Evolutionary conservation across 805 yeast species (phyloP), one percentile per base, ranked within the genome.

Genomic region (Metschnikowia drakensbergensis): DNA sequence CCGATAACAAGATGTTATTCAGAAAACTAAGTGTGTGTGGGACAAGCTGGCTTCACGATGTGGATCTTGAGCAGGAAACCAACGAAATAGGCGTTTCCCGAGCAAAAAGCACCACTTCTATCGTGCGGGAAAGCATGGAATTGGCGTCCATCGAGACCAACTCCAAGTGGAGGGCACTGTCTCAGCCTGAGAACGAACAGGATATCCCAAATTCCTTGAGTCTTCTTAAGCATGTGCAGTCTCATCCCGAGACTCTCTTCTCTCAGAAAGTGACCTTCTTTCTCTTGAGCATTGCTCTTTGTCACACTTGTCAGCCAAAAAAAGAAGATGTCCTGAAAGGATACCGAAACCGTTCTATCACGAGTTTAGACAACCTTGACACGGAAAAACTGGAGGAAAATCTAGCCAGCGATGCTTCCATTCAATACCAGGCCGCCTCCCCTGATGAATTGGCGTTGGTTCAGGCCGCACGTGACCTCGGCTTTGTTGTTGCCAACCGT

Each of bases 381-480:
- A 49, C 47, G 6, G 41, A 48, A 17, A 13, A 13, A 5, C 7
- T 25, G 28, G 49, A 51, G 6, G 33, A 13, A n/a, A 57, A 54
- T 2, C 57, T 48, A 25, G 34, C 33, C 17, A 28, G 27, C 13
- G 78, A 71, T 37, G 82, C 74, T 23, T 71, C 74, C 23, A 79
- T 90, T 25, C 83, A 81, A 48, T 94, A 94, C 59, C 97, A 92
- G 62, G 88, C 98, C 0, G 83, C 98, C 0, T 91, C 97, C 0
- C 99, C 99, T 0, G 99, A 94, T 67, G 99, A 94, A 64, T 68
- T 91, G 43, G 99, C 99, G 0, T 70, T 94, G 29, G 92, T 94
- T 3, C 81, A 85, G 40, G 99, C 98, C 1, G 99, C 99, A 0
- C 77, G 96, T 56, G 99, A 94, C 61, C 75, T 94, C 75, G 99